These are phyloP conservation scores for Yarrowia sp. DNA, from an alignment of 805 yeast genomes.

Conservation along the genomic window DNA sequence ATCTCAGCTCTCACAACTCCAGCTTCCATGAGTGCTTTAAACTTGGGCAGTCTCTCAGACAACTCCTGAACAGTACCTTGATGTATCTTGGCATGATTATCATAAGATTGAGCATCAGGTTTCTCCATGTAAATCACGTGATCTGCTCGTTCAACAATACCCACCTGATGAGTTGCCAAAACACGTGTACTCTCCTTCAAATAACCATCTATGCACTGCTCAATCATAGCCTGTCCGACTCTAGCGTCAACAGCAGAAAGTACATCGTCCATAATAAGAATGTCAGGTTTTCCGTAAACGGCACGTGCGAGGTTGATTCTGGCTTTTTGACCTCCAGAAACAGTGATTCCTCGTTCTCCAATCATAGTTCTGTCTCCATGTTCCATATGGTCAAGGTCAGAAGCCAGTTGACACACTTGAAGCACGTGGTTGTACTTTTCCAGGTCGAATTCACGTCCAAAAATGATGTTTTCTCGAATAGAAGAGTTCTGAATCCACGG, in stretches of 20 bases:
- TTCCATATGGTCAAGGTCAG: slow-evolving; percentile 62
- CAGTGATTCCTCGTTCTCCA: slow-evolving; percentile 84
- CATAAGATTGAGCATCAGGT: slow-evolving; percentile 39
- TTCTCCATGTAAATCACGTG: slow-evolving; percentile 61
- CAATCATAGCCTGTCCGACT: slow-evolving; percentile 74
- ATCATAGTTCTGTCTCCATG: slow-evolving; percentile 80
- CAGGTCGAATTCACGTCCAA: slow-evolving; percentile 56
- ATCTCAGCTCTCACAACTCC: slow-evolving; percentile 27
- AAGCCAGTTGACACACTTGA: slow-evolving; percentile 59
- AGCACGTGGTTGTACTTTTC: slow-evolving; percentile 52
- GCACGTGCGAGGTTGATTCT: slow-evolving; percentile 81
- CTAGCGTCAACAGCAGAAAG: slow-evolving; percentile 85
- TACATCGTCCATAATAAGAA: slow-evolving; percentile 73
- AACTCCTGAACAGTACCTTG: slow-evolving; percentile 59
- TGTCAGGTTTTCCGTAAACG: slow-evolving; percentile 63
- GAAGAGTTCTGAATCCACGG: slow-evolving; percentile 90
- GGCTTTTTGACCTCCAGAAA: slow-evolving; percentile 90
- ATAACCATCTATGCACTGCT: slow-evolving; percentile 59
- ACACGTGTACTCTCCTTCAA: slow-evolving; percentile 60
- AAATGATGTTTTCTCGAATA: slow-evolving; percentile 65
- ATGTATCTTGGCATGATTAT: background rate
- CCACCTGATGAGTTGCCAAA: slow-evolving; percentile 79
- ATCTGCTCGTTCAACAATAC: slow-evolving; percentile 68
- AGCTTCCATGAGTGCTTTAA: slow-evolving; percentile 43
- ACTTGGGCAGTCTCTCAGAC: slow-evolving; percentile 43